Conservation (phyloP, 2,329 filamentous ascomycete genomes). For the Colletotrichum camelliae region DNA sequence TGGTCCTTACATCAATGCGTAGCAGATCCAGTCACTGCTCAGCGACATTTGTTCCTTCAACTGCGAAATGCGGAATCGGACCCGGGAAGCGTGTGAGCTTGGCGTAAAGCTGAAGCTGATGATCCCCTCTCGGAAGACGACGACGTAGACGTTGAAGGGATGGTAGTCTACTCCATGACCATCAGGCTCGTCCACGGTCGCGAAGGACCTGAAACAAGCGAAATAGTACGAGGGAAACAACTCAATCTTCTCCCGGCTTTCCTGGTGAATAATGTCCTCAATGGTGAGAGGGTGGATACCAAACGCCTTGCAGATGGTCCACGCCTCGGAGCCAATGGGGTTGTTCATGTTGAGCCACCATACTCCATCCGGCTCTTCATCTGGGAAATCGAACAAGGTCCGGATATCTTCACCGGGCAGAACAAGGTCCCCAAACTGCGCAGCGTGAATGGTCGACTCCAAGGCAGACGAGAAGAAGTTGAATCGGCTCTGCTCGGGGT, state of each 20-base stretch:
- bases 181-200: slow-evolving; percentile 74
- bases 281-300: slow-evolving; percentile 94
- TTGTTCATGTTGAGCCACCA: slow-evolving; percentile 98
- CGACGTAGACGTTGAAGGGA: slow-evolving; percentile 94
- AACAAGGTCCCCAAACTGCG: slow-evolving; percentile 85
- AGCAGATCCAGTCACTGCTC: slow-evolving; percentile 98
- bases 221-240: slow-evolving; percentile 98
- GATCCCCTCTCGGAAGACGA: slow-evolving; percentile 94
- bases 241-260: slow-evolving; percentile 97
- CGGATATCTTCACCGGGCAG: slow-evolving; percentile 89
- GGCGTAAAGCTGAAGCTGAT: slow-evolving; percentile 92
- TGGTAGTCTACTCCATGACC: slow-evolving; percentile 84
- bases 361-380: slow-evolving; percentile 73
- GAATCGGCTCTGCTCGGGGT: slow-evolving; percentile 77
- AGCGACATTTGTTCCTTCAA: slow-evolving; percentile 94
- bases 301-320: slow-evolving; percentile 90
- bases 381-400: slow-evolving; percentile 77
- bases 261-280: slow-evolving; percentile 94
- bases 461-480: slow-evolving; percentile 96
- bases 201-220: slow-evolving; percentile 94
- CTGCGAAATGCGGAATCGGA: slow-evolving; percentile 88
- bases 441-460: slow-evolving; percentile 90
- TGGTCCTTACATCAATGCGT: slow-evolving; percentile 83
- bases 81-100: slow-evolving; percentile 85
- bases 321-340: slow-evolving; percentile 86